Base-by-base conservation (phyloP, 805 yeast species). In the Ogataea minuta region DNA sequence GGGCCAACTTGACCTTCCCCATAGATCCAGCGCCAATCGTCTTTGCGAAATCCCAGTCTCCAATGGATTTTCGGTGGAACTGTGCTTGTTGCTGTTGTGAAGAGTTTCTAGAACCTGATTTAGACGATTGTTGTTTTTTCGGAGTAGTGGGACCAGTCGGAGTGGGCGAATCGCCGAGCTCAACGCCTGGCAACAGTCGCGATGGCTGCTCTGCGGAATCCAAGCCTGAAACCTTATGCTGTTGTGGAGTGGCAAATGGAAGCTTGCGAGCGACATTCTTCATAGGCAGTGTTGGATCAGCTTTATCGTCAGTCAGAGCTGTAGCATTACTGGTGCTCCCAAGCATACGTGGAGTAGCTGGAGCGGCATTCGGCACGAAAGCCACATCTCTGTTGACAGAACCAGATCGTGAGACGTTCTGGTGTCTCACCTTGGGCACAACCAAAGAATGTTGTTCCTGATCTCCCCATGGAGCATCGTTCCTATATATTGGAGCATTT, bases 11-110 rank as follows among this genome's bases (percentile, higher is more conserved):
- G 34, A 93, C 99, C 62, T 91, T 95, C 43, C 99, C 99, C 99
- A 93, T 93, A 0, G 96, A 88, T 3, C 99, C 99, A 2, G 98
- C 96, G 29, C 99, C 99, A 31, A 93, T 85, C 2, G 96, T 89
- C 63, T 88, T 88, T 42, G 86, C 74, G 53, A 91, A 90, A 52
- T 87, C 95, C 99, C 99, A 91, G 49, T 93, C 96, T 10, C 98
- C 99, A 39, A 91, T 83, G 4, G 95, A 75, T 43, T 83, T 84
- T 48, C 98, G 77, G 60, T 89, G 91, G 52, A 85, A 84, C 50
- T 75, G 79, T 47, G 41, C 34, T 21, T 39, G 50, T 11, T 31
- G 43, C 26, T 35, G 39, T 24, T 44, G 48, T 7, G 51, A 46
- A 11, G 51, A 45, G 16, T 47, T 40, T 32, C 54, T 41, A 7